Percentiles rank a stretch among this genome's conserved stretches.
Evolutionary conservation across 192 early-diverging fungal species (phyloP).

Genomic region (Dispira simplex): DNA sequence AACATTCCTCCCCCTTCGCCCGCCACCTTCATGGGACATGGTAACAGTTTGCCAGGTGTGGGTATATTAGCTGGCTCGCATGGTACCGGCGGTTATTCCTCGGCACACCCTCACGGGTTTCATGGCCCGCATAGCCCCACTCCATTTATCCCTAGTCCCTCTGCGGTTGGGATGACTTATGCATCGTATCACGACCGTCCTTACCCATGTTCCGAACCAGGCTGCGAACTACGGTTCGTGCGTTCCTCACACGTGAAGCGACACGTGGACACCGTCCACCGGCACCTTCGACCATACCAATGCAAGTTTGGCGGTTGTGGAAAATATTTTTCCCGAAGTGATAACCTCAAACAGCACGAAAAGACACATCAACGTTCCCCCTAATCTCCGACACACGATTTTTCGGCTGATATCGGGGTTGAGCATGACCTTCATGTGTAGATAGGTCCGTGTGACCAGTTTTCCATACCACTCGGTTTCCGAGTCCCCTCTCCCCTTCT

Average conservation of each 20-base stretch:
- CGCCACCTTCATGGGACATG: background rate
- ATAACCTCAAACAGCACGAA: slow-evolving; percentile 44
- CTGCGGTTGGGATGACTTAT: slow-evolving; percentile 1
- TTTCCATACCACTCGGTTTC: too few species aligned
- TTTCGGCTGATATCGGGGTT: background rate
- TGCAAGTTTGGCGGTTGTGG: slow-evolving; percentile 36
- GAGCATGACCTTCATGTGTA: too few species aligned
- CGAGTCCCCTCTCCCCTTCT: too few species aligned
- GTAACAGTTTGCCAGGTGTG: background rate
- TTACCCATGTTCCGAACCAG: slow-evolving; percentile 5
- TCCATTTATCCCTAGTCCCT: background rate
- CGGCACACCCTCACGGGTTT: background rate
- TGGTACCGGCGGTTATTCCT: background rate
- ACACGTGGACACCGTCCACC: slow-evolving; percentile 23
- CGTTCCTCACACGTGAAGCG: slow-evolving; percentile 9
- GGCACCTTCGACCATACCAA: slow-evolving; percentile 43
- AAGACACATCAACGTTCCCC: slow-evolving; percentile 9
- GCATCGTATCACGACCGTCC: slow-evolving; percentile 8
- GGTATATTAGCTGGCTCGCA: background rate
- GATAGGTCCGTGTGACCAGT: too few species aligned
- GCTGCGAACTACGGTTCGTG: slow-evolving; percentile 8
- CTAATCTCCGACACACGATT: background rate
- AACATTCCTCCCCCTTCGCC: slow-evolving; percentile 8
- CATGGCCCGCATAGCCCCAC: background rate
- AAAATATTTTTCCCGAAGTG: slow-evolving; percentile 42